Conservation (phyloP, 2,329 filamentous ascomycete species). For the Nothomitra cinnamomea region DNA sequence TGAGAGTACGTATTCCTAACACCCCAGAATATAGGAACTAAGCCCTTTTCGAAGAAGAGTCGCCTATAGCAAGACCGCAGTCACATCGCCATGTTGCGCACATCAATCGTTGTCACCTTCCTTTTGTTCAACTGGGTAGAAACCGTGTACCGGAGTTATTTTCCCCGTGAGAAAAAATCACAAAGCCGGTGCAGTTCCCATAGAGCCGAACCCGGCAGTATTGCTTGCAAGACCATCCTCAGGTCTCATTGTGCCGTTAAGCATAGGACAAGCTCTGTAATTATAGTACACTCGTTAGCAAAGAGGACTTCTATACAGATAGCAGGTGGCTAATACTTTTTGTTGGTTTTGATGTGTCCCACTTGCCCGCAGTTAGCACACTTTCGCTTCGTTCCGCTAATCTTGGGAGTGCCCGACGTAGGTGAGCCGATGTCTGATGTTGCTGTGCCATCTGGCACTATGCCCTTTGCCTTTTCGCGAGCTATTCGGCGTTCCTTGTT, state of each 20-base stretch:
- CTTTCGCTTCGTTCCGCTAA: conserved; percentile 54
- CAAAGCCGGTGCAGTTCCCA: not conserved
- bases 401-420: conserved; percentile 42
- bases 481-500: conserved; percentile 83
- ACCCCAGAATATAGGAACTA: too few species aligned
- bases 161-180: not conserved
- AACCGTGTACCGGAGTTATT: not conserved
- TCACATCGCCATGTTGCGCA: too few species aligned
- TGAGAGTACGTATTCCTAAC: too few species aligned
- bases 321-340: conserved; percentile 50
- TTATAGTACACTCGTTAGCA: conserved; percentile 2
- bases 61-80: too few species aligned
- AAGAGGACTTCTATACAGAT: conserved; percentile 5
- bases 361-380: conserved; percentile 96
- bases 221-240: conserved; percentile 21
- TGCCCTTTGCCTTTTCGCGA: conserved; percentile 74
- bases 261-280: conserved; percentile 59
- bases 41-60: too few species aligned
- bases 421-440: conserved; percentile 29
- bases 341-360: conserved; percentile 97
- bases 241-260: conserved; percentile 63
- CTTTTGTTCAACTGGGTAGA: too few species aligned
- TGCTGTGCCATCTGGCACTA: conserved; percentile 22
- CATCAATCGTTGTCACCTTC: too few species aligned
- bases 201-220: not conserved